Base-by-base conservation (phyloP, 2,329 filamentous ascomycete genomes). In the Colletotrichum siamense region DNA sequence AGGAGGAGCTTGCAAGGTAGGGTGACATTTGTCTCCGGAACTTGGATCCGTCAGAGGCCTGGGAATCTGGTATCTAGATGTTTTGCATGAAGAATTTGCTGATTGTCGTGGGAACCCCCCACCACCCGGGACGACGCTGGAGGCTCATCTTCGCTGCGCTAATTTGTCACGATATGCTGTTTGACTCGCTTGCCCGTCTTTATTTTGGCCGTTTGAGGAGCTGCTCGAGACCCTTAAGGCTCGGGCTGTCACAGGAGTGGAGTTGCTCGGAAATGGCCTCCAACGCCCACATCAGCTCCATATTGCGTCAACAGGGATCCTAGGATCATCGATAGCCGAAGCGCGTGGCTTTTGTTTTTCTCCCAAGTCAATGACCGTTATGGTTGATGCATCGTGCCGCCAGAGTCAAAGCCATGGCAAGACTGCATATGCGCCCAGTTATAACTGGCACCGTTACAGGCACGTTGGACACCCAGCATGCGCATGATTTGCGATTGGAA, bases 11-110 rank as follows among this genome's bases (percentile, higher is more conserved):
- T 71, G 68, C 68, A 24, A 75, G 18, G 24, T 10, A 34, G 24
- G 62, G 73, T 76, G 73, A 52, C 73, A 73, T 69, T 69, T 32
- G 70, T 52, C 18, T 59, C 49, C 57, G 59, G 70, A 61, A 55
- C 49, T 15, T 73, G 57, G 69, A 65, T 36, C 64, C 63, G 70
- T 57, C 22, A 26, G 63, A 55, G 63, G 57, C 57, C 30, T 28
- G 32, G 22, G 44, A 52, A 12, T 16, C 30, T 39, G 24, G 30
- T n/a, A 62, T 52, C 52, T 32, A n/a, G 62, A 64, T 71, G 62
- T 30, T 30, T 28, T 52, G 30, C 61, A 52, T 57, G 32, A 57
- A 63, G 52, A 34, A 71, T 44, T 18, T 57, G 22, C 15, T 73
- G 69, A 16, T 44, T 18, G 24, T 28, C 16, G 59, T 62, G 69